Evolutionary conservation across 106 monocot species (phyloP).

Genomic region (Dendrobium huoshanense): DNA sequence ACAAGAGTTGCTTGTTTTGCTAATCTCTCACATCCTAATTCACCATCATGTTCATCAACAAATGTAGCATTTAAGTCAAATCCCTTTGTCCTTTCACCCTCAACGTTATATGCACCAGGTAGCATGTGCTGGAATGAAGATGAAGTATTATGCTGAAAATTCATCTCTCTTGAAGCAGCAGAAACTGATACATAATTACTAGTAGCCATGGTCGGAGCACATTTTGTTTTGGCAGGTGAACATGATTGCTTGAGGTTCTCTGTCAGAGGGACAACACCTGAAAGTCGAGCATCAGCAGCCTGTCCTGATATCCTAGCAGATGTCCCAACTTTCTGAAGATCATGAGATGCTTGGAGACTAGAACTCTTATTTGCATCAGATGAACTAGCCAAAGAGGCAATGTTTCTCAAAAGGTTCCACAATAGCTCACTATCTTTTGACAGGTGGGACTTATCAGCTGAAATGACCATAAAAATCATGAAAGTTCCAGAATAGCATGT

Average conservation of each 20-base stretch:
- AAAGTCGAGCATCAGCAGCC: slow-evolving; percentile 13
- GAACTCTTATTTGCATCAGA: slow-evolving; percentile 34
- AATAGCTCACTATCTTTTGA: slow-evolving; percentile 45
- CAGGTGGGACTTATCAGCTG: slow-evolving; percentile 46
- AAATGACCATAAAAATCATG: slow-evolving; percentile 4
- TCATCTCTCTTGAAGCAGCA: slow-evolving; percentile 17
- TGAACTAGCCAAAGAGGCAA: slow-evolving; percentile 40
- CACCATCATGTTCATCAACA: slow-evolving; percentile 27
- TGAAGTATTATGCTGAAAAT: background rate
- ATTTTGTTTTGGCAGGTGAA: background rate
- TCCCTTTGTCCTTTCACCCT: slow-evolving; percentile 23
- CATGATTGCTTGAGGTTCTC: slow-evolving; percentile 10
- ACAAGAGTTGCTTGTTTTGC: slow-evolving; percentile 5
- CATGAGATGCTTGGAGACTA: slow-evolving; percentile 44
- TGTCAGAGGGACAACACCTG: slow-evolving; percentile 13
- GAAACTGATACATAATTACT: slow-evolving; percentile 9
- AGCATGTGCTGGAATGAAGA: slow-evolving; percentile 5
- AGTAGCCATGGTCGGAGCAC: slow-evolving; percentile 6
- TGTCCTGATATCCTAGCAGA: slow-evolving; percentile 27
- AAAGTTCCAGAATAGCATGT: background rate
- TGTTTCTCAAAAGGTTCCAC: slow-evolving; percentile 51
- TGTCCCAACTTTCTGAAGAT: slow-evolving; percentile 17
- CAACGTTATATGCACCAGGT: slow-evolving; percentile 14
- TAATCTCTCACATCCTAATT: slow-evolving; percentile 15
- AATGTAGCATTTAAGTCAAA: slow-evolving; percentile 76